A percentile compares a stretch with the other conserved stretches of the same genome.
phyloP scores from a whole-genome alignment of 1,139 yeast genomes.

The Kodamaea suecica region DNA sequence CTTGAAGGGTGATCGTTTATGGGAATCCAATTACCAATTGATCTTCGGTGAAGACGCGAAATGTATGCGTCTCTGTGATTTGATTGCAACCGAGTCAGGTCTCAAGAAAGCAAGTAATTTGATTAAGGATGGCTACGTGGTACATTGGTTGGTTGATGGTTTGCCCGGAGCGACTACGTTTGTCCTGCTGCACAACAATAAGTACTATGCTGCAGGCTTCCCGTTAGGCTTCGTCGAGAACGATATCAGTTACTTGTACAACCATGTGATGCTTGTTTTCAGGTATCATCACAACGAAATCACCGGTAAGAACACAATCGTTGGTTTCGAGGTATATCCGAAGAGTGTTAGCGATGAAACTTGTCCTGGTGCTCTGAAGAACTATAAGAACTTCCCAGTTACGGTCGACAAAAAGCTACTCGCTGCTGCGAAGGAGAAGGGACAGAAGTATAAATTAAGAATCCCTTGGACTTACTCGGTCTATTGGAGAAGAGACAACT shows the following conservation, averaged over 20 bases:
- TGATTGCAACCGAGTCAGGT: conserved; percentile 49
- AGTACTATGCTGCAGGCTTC: conserved; percentile 84
- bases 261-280: conserved; percentile 78
- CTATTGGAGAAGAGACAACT: conserved; percentile 81
- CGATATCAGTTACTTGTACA: conserved; percentile 60
- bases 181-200: conserved; percentile 52
- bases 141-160: conserved; percentile 82
- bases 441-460: conserved; percentile 23
- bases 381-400: conserved; percentile 54
- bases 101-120: conserved; percentile 57
- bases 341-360: conserved; percentile 65
- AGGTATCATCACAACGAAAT: conserved; percentile 60
- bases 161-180: conserved; percentile 89
- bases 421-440: conserved; percentile 14
- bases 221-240: conserved; percentile 70
- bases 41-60: conserved; percentile 59
- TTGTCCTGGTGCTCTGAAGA: conserved; percentile 68
- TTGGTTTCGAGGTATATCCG: conserved; percentile 90
- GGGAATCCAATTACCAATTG: conserved; percentile 69
- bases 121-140: conserved; percentile 68
- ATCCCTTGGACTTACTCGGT: conserved; percentile 85
- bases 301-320: conserved; percentile 55
- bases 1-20: conserved; percentile 74
- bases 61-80: conserved; percentile 67
- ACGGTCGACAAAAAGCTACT: conserved; percentile 19